A percentile compares a stretch with the other conserved stretches of the same genome.
Conservation (phyloP, 352 stramenopile species). For the Phytophthora pisi region DNA sequence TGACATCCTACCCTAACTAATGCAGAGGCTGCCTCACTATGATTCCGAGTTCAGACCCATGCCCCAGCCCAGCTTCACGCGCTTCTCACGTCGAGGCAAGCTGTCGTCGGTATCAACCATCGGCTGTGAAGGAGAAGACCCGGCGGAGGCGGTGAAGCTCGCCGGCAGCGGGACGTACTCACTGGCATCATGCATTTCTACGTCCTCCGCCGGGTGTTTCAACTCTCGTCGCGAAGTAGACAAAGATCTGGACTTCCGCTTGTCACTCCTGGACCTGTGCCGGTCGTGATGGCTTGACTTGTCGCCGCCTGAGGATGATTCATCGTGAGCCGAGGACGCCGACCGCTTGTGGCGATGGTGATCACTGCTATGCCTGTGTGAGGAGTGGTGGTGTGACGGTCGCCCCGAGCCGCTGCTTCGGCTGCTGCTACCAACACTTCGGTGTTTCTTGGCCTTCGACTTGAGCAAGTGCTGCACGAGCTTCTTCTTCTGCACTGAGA, state of each 20-base stretch:
- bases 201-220: slow-evolving; percentile 20
- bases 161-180: slow-evolving; percentile 60
- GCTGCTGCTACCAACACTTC: slow-evolving; percentile 20
- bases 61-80: slow-evolving; percentile 77
- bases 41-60: slow-evolving; percentile 65
- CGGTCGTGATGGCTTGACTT: slow-evolving; percentile 31
- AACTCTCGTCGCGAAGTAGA: slow-evolving; percentile 27
- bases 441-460: slow-evolving; percentile 47
- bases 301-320: slow-evolving; percentile 16
- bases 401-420: slow-evolving; percentile 11
- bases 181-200: slow-evolving; percentile 38
- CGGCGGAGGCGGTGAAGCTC: slow-evolving; percentile 46
- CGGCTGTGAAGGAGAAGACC: slow-evolving; percentile 13
- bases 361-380: slow-evolving; percentile 30
- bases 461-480: slow-evolving; percentile 58
- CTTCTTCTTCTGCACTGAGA: slow-evolving; percentile 63
- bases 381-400: slow-evolving; percentile 31
- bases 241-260: slow-evolving; percentile 34
- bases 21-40: slow-evolving; percentile 19
- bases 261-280: slow-evolving; percentile 32
- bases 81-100: slow-evolving; percentile 48
- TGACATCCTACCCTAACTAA: slow-evolving; percentile 3
- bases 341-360: slow-evolving; percentile 36
- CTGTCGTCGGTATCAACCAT: slow-evolving; percentile 8
- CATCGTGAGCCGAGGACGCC: slow-evolving; percentile 24